Evolutionary conservation across 768 basidiomycete genomes (phyloP).

Genomic region (Cyathus striatus): DNA sequence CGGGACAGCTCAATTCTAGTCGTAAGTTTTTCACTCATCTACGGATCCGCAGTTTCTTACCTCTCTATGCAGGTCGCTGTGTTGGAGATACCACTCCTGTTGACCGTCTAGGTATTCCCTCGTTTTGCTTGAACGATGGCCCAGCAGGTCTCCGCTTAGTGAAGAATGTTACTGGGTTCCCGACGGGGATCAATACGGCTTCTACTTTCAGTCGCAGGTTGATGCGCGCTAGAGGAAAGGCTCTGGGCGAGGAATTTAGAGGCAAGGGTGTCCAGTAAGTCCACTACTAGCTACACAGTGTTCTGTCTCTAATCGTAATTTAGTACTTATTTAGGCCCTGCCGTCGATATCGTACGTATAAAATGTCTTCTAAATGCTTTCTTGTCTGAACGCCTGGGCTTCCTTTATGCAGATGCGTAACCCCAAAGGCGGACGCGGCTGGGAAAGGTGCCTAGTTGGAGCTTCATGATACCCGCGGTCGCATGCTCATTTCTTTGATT

Average conservation of each 20-base stretch:
- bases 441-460: slow-evolving; percentile 33
- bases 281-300: no score
- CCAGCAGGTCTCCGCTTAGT: slow-evolving; percentile 39
- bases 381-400: not conserved
- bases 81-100: slow-evolving; percentile 41
- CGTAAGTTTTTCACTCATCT: slow-evolving; percentile 16
- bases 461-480: not conserved
- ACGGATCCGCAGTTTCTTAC: not conserved
- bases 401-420: slow-evolving; percentile 37
- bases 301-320: no score
- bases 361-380: not conserved
- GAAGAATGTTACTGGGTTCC: slow-evolving; percentile 45
- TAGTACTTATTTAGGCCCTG: slow-evolving; percentile 46
- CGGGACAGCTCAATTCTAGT: slow-evolving; percentile 34
- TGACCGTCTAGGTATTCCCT: slow-evolving; percentile 34
- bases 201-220: slow-evolving; percentile 54
- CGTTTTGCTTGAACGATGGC: slow-evolving; percentile 44
- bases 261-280: slow-evolving; percentile 57
- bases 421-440: slow-evolving; percentile 43
- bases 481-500: not conserved
- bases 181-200: slow-evolving; percentile 52
- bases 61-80: slow-evolving; percentile 30
- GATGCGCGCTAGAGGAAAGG: slow-evolving; percentile 57
- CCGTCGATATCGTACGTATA: slow-evolving; percentile 47
- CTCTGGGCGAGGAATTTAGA: slow-evolving; percentile 64